Evolutionary conservation across 495 filamentous ascomycete species (phyloP), one percentile per base, ranked within the genome.

Genomic region (Rhizodiscina lignyota): DNA sequence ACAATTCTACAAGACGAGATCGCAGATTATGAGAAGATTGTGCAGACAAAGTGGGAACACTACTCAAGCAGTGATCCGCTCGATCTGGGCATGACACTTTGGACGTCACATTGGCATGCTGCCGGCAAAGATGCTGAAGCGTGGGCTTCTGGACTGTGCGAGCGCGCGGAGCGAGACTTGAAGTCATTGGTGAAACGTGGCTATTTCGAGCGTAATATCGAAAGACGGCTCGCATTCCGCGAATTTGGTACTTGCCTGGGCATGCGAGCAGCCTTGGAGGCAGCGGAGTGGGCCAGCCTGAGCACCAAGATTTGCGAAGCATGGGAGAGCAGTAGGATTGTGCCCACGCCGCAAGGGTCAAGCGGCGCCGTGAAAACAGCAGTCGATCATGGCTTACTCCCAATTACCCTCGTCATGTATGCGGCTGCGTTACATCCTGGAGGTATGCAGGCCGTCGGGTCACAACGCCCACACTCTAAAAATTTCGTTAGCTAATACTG

Each of bases 401-500:
- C 72, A 0, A 78, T 78, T 30, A 73, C 70, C 18, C 45, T 61
- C 35, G 71, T 69, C 21, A 80, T 79, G 75, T 78, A 73, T 59
- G 71, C 74, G 29, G 56, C 73, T 3, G 73, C 72, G 32, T 43
- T 77, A 47, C 60, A 67, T 32, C 70, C 72, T 3, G 70, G 72
- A 46, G 70, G 74, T 76, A 34, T 35, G 20, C 24, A 27, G n/a
- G n/a, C n/a, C n/a, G n/a, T n/a, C n/a, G n/a, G n/a, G n/a, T n/a
- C n/a, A n/a, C n/a, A n/a, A n/a, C n/a, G n/a, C n/a, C n/a, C n/a
- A n/a, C n/a, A n/a, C n/a, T n/a, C n/a, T n/a, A n/a, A n/a, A n/a
- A n/a, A n/a, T n/a, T n/a, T n/a, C n/a, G n/a, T n/a, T n/a, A n/a
- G n/a, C n/a, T n/a, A n/a, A n/a, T n/a, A n/a, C n/a, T n/a, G n/a